Evolutionary conservation across 129 eudicot genomes (phyloP), one percentile per base, ranked within the genome.

Genomic region (Rutidosis leptorrhynchoides): DNA sequence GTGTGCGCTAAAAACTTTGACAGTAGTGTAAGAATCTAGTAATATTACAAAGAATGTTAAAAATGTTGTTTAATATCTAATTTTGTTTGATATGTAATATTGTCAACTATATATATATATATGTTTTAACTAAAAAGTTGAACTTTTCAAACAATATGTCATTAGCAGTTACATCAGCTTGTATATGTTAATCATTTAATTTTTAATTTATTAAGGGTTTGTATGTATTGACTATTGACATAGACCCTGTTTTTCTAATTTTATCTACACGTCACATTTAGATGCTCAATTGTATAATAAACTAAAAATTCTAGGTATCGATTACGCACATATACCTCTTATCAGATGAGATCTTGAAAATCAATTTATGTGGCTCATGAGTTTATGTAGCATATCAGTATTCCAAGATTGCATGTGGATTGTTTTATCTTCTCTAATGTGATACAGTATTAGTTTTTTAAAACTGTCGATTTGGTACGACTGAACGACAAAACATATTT

Each of bases 361-460:
- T 40, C 16, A 11, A 10, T n/a, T 56, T 60, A 70, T 51, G 73
- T 71, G 77, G 77, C 26, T 65, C 81, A 23, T 63, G 9, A 43
- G 73, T 53, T 73, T 40, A 73, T 54, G 48, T 64, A 37, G 65
- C 71, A 64, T 54, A 51, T 53, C 35, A 5, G 51, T 26, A 53
- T 67, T 62, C 35, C 7, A 59, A 70, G 60, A 59, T 59, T 45
- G 28, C 75, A 70, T 62, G 10, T 70, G 67, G 64, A 75, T 67
- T 67, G 79, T 67, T 74, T 24, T 46, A 52, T 28, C 9, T 72
- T 74, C 30, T 57, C 62, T 59, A 74, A 35, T 32, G 33, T 74
- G 56, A n/a, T 63, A n/a, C n/a, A n/a, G n/a, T n/a, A 61, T 67
- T 51, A 75, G 14, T 62, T 24, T 59, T 30, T 23, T 59, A 67